Percentiles rank a stretch among this genome's conserved stretches.
Conservation (phyloP, 179 eudicot species). For the Dionaea muscipula region DNA sequence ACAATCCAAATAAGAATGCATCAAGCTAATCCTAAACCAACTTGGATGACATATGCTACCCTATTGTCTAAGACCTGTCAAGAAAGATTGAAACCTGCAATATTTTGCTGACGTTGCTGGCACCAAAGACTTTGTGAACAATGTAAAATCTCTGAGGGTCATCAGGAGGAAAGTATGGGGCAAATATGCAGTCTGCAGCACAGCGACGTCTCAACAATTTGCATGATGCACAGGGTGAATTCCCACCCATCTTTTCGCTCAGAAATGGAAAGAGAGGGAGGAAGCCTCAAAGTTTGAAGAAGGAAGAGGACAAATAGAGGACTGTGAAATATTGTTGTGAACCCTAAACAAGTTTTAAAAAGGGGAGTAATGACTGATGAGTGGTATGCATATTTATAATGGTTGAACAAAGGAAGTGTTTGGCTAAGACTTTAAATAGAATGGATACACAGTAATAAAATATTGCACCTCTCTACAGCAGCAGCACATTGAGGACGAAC, state of each 20-base stretch:
- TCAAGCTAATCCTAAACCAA: no score
- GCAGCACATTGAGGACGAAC: constrained; percentile 11
- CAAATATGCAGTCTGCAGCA: constrained; percentile 32
- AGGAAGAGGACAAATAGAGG: background rate
- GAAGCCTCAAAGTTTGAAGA: background rate
- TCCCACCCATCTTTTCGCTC: constrained; percentile 16
- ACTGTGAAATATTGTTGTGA: background rate
- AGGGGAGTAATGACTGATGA: background rate
- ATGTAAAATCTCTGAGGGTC: constrained; percentile 34
- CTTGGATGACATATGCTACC: no score
- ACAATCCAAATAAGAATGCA: no score
- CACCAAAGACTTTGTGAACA: constrained; percentile 41
- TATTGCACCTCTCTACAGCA: constrained; percentile 8
- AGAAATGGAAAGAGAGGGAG: background rate
- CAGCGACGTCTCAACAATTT: constrained; percentile 35
- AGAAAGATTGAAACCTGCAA: constrained; percentile 21
- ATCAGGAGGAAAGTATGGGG: constrained; percentile 39
- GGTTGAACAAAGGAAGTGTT: constrained; percentile 3
- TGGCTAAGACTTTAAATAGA: background rate
- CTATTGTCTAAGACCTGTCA: no score
- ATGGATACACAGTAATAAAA: constrained; percentile 16
- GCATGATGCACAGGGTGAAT: constrained; percentile 40
- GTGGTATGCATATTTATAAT: constrained; percentile 16
- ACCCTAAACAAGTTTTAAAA: background rate
- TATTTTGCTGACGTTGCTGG: constrained; percentile 42